phyloP scores from a whole-genome alignment of 164 flowering plant genomes.

The Magnolia officinalis region DNA sequence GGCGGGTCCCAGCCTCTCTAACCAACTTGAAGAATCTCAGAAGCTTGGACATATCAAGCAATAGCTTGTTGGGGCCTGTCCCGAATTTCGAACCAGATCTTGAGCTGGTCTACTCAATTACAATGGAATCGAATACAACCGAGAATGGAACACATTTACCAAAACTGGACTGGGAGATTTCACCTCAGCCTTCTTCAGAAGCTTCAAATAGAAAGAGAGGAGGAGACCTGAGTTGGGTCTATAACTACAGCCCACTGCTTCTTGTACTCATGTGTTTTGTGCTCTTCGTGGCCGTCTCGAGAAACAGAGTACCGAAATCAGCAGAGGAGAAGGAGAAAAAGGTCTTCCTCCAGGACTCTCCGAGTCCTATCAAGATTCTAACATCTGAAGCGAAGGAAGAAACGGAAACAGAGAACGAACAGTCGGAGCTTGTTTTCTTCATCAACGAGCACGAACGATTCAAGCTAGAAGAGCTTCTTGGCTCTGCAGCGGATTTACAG shows the following conservation, averaged over 20 bases:
- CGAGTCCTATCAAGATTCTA: slow-evolving; percentile 11
- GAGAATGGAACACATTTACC: background rate
- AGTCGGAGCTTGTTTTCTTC: slow-evolving; percentile 44
- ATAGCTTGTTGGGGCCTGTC: slow-evolving; percentile 15
- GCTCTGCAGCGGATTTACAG: slow-evolving; percentile 42
- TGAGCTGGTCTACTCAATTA: background rate
- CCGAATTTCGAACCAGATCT: slow-evolving; percentile 1
- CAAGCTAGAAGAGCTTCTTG: slow-evolving; percentile 45
- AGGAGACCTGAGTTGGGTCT: background rate
- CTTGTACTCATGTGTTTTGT: slow-evolving; percentile 14
- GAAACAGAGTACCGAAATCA: slow-evolving; percentile 7
- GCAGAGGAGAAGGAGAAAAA: slow-evolving; percentile 19
- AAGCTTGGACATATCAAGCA: slow-evolving; percentile 36
- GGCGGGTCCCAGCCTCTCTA: slow-evolving; percentile 33
- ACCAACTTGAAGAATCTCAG: slow-evolving; percentile 26
- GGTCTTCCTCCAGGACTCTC: slow-evolving; percentile 11
- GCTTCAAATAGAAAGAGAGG: background rate
- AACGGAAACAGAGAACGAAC: slow-evolving; percentile 15
- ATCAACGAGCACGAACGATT: slow-evolving; percentile 39
- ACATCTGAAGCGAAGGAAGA: slow-evolving; percentile 12
- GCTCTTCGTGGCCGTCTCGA: slow-evolving; percentile 14
- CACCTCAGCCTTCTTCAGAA: background rate
- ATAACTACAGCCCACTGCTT: background rate
- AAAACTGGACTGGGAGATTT: background rate
- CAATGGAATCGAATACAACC: background rate